These are phyloP conservation scores for Aspergillus incahuasiensis DNA, from an alignment of 495 filamentous ascomycete genomes.

Conservation along the genomic window DNA sequence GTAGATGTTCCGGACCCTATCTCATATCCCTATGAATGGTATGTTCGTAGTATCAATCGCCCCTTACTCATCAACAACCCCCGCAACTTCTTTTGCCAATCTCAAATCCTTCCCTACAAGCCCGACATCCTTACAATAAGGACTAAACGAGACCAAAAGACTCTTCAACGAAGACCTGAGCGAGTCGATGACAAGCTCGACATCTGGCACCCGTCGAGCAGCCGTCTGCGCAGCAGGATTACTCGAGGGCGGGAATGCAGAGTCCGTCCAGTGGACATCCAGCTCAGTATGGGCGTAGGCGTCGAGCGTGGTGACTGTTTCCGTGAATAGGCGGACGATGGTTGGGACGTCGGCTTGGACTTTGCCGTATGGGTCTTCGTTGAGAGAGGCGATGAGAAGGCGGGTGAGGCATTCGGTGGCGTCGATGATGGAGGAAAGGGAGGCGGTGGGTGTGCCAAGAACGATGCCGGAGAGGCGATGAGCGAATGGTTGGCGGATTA, in stretches of 20 bases:
- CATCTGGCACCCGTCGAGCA: conserved; percentile 47
- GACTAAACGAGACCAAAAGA: conserved; percentile 63
- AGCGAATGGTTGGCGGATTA: conserved; percentile 67
- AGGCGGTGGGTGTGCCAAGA: conserved; percentile 63
- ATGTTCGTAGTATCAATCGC: background rate
- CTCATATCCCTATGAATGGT: background rate
- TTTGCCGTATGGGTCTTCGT: conserved; percentile 82
- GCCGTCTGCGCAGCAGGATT: conserved; percentile 37
- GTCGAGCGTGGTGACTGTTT: conserved; percentile 64
- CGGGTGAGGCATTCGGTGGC: conserved; percentile 63
- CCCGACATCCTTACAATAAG: conserved; percentile 61
- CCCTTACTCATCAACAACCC: conserved; percentile 23
- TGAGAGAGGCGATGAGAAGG: conserved; percentile 66
- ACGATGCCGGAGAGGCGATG: conserved; percentile 58
- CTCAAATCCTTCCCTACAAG: conserved; percentile 63
- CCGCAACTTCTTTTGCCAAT: conserved; percentile 61
- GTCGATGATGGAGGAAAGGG: conserved; percentile 60
- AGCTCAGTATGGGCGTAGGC: conserved; percentile 54
- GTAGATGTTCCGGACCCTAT: background rate
- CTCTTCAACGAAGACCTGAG: conserved; percentile 56
- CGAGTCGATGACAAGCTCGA: conserved; percentile 56
- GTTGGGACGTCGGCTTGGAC: conserved; percentile 72
- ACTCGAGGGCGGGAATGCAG: conserved; percentile 44
- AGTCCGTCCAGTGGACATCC: conserved; percentile 77
- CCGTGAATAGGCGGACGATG: conserved; percentile 66